These are phyloP conservation scores for Tricladium varicosporioides DNA, from an alignment of 2,329 filamentous ascomycete species.

Conservation along the genomic window DNA sequence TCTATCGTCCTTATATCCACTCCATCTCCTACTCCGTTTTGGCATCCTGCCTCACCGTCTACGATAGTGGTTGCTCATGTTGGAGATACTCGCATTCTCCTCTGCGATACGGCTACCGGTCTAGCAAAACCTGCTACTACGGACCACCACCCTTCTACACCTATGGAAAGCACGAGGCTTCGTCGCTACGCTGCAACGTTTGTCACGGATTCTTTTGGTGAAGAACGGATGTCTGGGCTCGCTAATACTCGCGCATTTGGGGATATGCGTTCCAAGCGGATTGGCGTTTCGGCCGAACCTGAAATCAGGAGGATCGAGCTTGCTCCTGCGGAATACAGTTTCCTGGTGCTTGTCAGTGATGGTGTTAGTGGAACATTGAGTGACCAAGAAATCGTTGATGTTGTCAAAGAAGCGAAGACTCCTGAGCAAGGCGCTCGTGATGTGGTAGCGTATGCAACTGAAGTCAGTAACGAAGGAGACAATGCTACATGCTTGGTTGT, in stretches of 20 bases:
- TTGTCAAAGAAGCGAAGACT: constrained; percentile 89
- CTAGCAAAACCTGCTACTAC: constrained; percentile 78
- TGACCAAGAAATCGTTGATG: constrained; percentile 95
- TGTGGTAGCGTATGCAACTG: constrained; percentile 84
- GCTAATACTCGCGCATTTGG: constrained; percentile 95
- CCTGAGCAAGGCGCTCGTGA: constrained; percentile 80
- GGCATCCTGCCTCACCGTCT: constrained; percentile 84
- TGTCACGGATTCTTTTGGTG: constrained; percentile 93
- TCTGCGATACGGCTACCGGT: constrained; percentile 84
- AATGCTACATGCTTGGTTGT: constrained; percentile 69
- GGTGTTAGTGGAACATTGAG: constrained; percentile 81
- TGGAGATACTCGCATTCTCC: constrained; percentile 85
- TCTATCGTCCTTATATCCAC: constrained; percentile 90
- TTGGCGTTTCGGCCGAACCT: constrained; percentile 92
- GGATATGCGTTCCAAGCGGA: constrained; percentile 85
- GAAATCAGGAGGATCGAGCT: constrained; percentile 81
- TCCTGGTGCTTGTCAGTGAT: constrained; percentile 85
- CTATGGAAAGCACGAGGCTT: constrained; percentile 77
- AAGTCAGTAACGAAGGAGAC: constrained; percentile 62
- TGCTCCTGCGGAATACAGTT: constrained; percentile 79
- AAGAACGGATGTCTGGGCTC: constrained; percentile 89
- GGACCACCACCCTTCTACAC: constrained; percentile 89
- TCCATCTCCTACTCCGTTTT: constrained; percentile 87
- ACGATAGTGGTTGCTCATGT: constrained; percentile 87
- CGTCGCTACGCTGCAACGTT: constrained; percentile 84